A percentile compares a stretch with the other conserved stretches of the same genome.
Evolutionary conservation across 495 filamentous ascomycete genomes (phyloP).

Genomic region (Hypoxylon lenormandii): DNA sequence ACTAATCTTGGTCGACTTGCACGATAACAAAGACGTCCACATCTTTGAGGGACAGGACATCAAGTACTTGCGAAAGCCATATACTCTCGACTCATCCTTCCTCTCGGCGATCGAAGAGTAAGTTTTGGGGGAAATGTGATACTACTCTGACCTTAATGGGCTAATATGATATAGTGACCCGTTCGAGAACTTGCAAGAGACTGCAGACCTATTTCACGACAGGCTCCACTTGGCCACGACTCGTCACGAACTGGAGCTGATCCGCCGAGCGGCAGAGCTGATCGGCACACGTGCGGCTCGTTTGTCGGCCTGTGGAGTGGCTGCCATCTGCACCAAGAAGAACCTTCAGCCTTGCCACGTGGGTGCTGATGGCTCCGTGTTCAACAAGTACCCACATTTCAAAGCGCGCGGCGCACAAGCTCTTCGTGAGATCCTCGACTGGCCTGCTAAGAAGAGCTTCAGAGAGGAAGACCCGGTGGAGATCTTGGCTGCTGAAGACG

Average conservation of each 20-base stretch:
- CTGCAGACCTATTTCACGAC: constrained; percentile 78
- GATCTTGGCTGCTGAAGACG: constrained; percentile 90
- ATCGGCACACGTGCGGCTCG: constrained; percentile 95
- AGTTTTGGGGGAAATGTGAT: constrained; percentile 37
- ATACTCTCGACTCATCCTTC: constrained; percentile 91
- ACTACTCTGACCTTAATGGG: constrained; percentile 1
- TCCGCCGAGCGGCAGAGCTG: constrained; percentile 87
- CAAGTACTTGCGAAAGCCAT: constrained; percentile 79
- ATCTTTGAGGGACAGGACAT: constrained; percentile 89
- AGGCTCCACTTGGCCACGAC: constrained; percentile 76
- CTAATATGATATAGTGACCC: constrained; percentile 71
- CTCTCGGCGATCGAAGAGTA: constrained; percentile 92
- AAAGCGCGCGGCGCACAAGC: constrained; percentile 88
- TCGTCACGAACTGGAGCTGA: constrained; percentile 82
- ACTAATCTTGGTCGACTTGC: constrained; percentile 84
- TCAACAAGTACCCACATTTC: constrained; percentile 99
- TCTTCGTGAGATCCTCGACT: constrained; percentile 92
- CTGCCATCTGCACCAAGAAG: constrained; percentile 96
- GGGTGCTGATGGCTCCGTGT: constrained; percentile 93
- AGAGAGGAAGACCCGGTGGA: constrained; percentile 83
- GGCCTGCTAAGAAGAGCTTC: constrained; percentile 71
- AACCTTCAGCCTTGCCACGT: constrained; percentile 87
- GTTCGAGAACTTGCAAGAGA: constrained; percentile 91
- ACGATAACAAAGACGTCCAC: constrained; percentile 77
- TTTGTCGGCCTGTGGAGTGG: constrained; percentile 91